phyloP scores from a whole-genome alignment of 495 filamentous ascomycete genomes.

The Penicillium fimorum region DNA sequence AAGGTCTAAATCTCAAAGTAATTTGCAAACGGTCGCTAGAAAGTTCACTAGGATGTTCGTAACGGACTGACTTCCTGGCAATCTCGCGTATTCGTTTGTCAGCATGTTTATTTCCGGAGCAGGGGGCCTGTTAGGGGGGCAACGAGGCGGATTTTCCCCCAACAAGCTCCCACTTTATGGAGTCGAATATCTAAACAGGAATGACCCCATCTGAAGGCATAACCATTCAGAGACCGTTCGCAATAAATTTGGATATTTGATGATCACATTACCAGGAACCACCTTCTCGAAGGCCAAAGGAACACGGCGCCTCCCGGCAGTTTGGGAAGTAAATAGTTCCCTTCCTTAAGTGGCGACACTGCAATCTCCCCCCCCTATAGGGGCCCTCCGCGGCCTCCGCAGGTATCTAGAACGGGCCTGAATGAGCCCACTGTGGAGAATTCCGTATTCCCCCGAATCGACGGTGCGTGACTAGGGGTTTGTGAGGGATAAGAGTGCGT shows the following conservation, averaged over 20 bases:
- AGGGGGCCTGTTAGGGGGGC: slow-evolving; percentile 3
- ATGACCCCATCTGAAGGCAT: not conserved
- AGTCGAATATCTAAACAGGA: not conserved
- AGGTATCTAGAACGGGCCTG: slow-evolving; percentile 26
- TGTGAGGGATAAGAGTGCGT: slow-evolving; percentile 3
- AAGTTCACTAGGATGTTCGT: not conserved
- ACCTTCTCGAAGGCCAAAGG: slow-evolving; percentile 28
- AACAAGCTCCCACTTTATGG: not conserved
- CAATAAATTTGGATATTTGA: slow-evolving; percentile 10
- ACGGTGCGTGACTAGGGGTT: slow-evolving; percentile 13
- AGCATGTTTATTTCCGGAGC: not conserved
- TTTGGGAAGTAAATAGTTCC: slow-evolving; percentile 26
- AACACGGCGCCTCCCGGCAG: slow-evolving; percentile 22
- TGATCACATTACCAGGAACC: slow-evolving; percentile 7
- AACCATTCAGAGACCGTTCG: slow-evolving; percentile 8
- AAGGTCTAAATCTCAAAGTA: not conserved
- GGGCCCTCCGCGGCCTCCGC: slow-evolving; percentile 14
- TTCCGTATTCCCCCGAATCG: slow-evolving; percentile 28
- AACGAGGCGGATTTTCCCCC: not conserved
- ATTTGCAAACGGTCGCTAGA: not conserved
- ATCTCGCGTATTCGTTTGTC: not conserved
- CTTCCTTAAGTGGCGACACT: slow-evolving; percentile 16
- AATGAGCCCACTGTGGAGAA: slow-evolving; percentile 28
- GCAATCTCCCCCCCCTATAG: slow-evolving; percentile 13
- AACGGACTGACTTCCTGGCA: not conserved